phyloP scores from a whole-genome alignment of 345 rosid genomes.

The Limnanthes douglasii region DNA sequence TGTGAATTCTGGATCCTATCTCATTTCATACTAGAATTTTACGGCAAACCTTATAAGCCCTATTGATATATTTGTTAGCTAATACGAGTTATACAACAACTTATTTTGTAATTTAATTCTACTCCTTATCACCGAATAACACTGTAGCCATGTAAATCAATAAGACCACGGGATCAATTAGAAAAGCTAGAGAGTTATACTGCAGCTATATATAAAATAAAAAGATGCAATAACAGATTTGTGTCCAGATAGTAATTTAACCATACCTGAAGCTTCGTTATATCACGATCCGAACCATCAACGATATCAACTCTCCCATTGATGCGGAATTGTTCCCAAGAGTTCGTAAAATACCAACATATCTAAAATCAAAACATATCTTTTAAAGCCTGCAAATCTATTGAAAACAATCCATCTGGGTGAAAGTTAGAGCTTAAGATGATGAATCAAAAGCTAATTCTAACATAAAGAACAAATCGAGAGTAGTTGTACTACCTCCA shows the following conservation, averaged over 20 bases:
- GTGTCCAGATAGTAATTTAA: neutral
- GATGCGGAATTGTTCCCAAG: conserved; percentile 94
- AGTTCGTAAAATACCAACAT: conserved; percentile 78
- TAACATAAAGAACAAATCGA: neutral
- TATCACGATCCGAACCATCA: conserved; percentile 47
- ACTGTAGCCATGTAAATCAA: conserved; percentile 8
- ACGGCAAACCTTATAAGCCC: no score
- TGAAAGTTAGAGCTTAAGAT: neutral
- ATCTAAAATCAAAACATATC: no score
- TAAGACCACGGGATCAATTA: neutral
- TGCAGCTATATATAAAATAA: neutral
- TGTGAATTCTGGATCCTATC: no score
- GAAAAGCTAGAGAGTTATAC: neutral
- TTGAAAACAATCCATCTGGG: neutral
- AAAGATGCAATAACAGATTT: no score
- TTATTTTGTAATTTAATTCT: no score
- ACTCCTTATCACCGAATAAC: no score
- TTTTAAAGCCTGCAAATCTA: no score
- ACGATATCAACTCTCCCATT: conserved; percentile 60
- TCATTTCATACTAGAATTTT: no score
- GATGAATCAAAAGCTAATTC: neutral
- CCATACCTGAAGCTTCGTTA: conserved; percentile 49
- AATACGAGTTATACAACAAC: no score
- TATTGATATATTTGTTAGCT: no score
- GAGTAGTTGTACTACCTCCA: neutral